Percentiles rank a stretch among this genome's conserved stretches.
Conservation (phyloP, 78 protist genomes). For the Dictyostelium purpureum region DNA sequence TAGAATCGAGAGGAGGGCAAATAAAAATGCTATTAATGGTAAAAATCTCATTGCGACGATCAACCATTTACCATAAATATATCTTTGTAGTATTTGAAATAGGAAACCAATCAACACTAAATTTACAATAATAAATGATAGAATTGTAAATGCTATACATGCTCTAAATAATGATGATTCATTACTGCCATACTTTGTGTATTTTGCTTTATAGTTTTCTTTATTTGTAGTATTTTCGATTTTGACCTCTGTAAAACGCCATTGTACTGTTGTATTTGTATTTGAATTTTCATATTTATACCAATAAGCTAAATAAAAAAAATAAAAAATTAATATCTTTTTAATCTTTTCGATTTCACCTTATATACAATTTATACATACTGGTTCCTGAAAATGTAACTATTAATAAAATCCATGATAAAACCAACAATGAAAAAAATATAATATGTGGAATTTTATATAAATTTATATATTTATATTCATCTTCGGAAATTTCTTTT, state of each 20-base stretch:
- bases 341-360: background rate
- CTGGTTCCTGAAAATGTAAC: background rate
- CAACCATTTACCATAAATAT: background rate
- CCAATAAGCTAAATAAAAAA: background rate
- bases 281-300: background rate
- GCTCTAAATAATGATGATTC: background rate
- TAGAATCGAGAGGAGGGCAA: background rate
- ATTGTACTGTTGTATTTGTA: background rate
- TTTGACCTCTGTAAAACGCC: background rate
- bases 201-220: background rate
- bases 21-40: background rate
- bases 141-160: background rate
- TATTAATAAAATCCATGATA: conserved; percentile 13
- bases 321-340: background rate
- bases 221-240: background rate
- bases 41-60: background rate
- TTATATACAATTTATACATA: background rate
- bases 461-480: too few relatives aligned
- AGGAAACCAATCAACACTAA: background rate
- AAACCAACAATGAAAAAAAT: background rate
- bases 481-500: too few relatives aligned
- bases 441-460: background rate
- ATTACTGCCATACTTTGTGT: background rate
- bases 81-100: background rate
- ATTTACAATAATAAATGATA: background rate